Conservation (phyloP, 257 asterid species). For the Echium plantagineum region DNA sequence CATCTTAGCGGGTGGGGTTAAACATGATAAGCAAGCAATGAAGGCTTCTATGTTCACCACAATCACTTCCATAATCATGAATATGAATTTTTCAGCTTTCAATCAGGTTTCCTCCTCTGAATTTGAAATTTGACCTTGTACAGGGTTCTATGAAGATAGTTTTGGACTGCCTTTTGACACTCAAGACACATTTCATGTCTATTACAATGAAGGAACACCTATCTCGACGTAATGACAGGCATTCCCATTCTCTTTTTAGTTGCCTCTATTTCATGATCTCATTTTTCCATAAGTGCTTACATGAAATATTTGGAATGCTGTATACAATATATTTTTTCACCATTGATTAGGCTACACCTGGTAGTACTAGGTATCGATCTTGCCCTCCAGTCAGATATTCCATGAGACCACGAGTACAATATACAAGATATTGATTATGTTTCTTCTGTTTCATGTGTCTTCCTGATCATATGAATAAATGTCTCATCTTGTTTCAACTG, state of each 20-base stretch:
- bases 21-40: too few species aligned
- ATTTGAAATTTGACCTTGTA: neutral
- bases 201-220: constrained; percentile 30
- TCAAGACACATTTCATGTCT: constrained; percentile 41
- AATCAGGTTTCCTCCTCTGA: neutral
- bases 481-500: constrained; percentile 2
- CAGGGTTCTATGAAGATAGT: constrained; percentile 79
- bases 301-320: neutral
- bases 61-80: too few species aligned
- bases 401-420: too few species aligned
- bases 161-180: constrained; percentile 60
- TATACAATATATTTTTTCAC: too few species aligned
- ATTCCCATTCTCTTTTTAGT: neutral
- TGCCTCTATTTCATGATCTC: neutral
- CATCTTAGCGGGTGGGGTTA: too few species aligned
- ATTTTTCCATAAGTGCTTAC: neutral
- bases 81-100: too few species aligned
- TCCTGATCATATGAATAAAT: neutral
- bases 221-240: constrained; percentile 38
- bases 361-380: too few species aligned
- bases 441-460: neutral
- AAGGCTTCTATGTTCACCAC: too few species aligned
- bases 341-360: too few species aligned
- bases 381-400: too few species aligned
- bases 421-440: too few species aligned